Conservation (phyloP, 2,329 filamentous ascomycete species). For the Parastagonospora avenae region DNA sequence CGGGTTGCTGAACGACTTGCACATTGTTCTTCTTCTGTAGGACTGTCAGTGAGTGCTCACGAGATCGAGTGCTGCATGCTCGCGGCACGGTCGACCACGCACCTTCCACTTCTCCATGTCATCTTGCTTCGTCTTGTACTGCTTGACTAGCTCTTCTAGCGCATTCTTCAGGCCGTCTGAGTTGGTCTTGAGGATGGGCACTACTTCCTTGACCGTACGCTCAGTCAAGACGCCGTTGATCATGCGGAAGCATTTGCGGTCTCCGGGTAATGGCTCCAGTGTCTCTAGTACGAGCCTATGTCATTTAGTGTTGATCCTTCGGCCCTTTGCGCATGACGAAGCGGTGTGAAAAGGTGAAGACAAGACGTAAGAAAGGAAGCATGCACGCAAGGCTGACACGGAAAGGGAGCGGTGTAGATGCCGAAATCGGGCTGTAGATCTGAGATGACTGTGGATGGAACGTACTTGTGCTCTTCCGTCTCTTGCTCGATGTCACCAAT, state of each 20-base stretch:
- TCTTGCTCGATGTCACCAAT: constrained; percentile 98
- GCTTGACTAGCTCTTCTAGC: constrained; percentile 90
- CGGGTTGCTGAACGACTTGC: constrained; percentile 77
- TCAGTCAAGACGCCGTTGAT: constrained; percentile 97
- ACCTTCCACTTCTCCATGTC: constrained; percentile 99
- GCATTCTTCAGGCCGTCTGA: constrained; percentile 93
- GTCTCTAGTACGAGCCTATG: constrained; percentile 91
- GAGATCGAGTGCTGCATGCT: neutral
- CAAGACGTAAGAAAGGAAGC: neutral
- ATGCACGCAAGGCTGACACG: constrained; percentile 12
- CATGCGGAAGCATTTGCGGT: constrained; percentile 98
- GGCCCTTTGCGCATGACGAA: constrained; percentile 1
- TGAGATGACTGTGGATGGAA: constrained; percentile 18
- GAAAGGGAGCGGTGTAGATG: constrained; percentile 24
- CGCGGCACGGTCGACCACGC: constrained; percentile 35
- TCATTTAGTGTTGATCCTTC: constrained; percentile 18
- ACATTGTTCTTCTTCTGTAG: constrained; percentile 86
- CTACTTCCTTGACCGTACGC: constrained; percentile 88
- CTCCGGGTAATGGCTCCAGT: constrained; percentile 76
- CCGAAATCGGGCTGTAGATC: constrained; percentile 5
- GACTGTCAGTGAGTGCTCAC: constrained; percentile 13
- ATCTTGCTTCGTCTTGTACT: constrained; percentile 92
- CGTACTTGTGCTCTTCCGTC: constrained; percentile 96
- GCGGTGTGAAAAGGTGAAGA: constrained; percentile 22
- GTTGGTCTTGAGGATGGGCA: constrained; percentile 90